phyloP scores from a whole-genome alignment of 2,329 filamentous ascomycete genomes.

The Hymenoscyphus repandus region DNA sequence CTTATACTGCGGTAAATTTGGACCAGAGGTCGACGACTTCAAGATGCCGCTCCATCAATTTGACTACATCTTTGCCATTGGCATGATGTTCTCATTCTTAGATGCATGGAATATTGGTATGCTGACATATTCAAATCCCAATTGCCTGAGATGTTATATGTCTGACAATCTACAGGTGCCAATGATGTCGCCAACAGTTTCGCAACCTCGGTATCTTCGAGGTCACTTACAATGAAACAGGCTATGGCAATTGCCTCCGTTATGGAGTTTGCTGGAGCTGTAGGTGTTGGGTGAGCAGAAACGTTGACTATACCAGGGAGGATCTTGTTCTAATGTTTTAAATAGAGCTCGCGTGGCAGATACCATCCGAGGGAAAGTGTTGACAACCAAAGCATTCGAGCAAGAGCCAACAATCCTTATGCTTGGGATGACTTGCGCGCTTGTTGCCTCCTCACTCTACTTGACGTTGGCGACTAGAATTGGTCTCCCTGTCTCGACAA shows the following conservation, averaged over 20 bases:
- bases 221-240: slow-evolving; percentile 57
- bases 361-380: slow-evolving; percentile 57
- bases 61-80: slow-evolving; percentile 59
- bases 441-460: slow-evolving; percentile 48
- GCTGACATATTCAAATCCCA: no score
- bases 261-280: slow-evolving; percentile 39
- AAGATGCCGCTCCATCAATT: slow-evolving; percentile 42
- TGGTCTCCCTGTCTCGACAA: slow-evolving; percentile 56
- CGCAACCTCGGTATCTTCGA: slow-evolving; percentile 68
- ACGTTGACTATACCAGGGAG: not conserved
- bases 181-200: slow-evolving; percentile 72
- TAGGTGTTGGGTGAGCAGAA: slow-evolving; percentile 44
- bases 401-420: slow-evolving; percentile 48
- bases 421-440: slow-evolving; percentile 53
- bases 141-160: no score
- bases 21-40: not conserved
- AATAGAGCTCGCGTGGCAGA: slow-evolving; percentile 47
- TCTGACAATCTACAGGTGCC: no score
- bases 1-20: not conserved
- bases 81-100: slow-evolving; percentile 59
- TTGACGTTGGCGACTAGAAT: slow-evolving; percentile 51
- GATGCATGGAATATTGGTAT: slow-evolving; percentile 59
- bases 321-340: not conserved
- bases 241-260: slow-evolving; percentile 14
- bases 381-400: slow-evolving; percentile 43